A percentile compares a stretch with the other conserved stretches of the same genome.
Evolutionary conservation across 129 eudicot genomes (phyloP).

Genomic region (Pulicaria dysenterica): DNA sequence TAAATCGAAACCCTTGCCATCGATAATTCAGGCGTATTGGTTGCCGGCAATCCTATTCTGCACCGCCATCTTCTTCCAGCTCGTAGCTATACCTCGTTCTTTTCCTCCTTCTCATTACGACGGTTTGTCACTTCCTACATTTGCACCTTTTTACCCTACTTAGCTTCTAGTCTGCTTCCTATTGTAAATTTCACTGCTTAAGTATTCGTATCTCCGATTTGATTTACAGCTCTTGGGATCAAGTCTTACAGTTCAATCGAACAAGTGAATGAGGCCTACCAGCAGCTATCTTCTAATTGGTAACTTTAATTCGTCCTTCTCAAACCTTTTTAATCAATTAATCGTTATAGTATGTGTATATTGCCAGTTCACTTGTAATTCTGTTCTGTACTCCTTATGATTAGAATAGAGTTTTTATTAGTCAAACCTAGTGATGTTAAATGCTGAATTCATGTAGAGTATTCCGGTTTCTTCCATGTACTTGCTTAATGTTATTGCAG

Average conservation of each 20-base stretch:
- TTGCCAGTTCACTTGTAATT: not conserved
- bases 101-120: constrained; percentile 86
- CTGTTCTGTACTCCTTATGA: too few relatives aligned
- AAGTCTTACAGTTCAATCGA: constrained; percentile 49
- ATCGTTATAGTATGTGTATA: not conserved
- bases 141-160: constrained; percentile 1
- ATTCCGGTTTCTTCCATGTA: not conserved
- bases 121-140: constrained; percentile 35
- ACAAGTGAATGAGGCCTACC: constrained; percentile 63
- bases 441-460: constrained; percentile 3
- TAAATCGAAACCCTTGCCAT: constrained; percentile 25
- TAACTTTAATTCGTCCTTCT: constrained; percentile 20
- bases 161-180: not conserved
- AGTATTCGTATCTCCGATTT: not conserved
- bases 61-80: constrained; percentile 70
- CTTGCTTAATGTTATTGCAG: constrained; percentile 12
- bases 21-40: constrained; percentile 57
- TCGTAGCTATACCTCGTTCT: constrained; percentile 71
- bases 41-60: constrained; percentile 65
- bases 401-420: not conserved
- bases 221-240: constrained; percentile 64
- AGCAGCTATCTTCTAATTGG: constrained; percentile 58
- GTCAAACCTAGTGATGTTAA: not conserved
- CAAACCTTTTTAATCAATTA: not conserved
- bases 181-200: not conserved